Evolutionary conservation across 768 basidiomycete species (phyloP).

Genomic region (Lactifluus volemus): DNA sequence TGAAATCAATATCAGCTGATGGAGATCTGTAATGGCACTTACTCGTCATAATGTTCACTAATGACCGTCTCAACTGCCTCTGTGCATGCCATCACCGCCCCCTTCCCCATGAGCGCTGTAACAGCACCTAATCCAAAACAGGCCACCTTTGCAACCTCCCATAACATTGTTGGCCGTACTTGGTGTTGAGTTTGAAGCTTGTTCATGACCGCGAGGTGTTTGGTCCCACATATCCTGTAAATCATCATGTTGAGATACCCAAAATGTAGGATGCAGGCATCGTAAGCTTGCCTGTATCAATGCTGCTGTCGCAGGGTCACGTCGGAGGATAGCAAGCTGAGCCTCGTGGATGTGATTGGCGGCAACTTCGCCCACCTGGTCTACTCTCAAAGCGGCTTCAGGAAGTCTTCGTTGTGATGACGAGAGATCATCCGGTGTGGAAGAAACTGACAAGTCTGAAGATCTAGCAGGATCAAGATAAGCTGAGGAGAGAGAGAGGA

Average conservation of each 20-base stretch:
- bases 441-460: slow-evolving; percentile 34
- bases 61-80: slow-evolving; percentile 98
- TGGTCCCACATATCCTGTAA: slow-evolving; percentile 95
- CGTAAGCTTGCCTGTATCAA: slow-evolving; percentile 60
- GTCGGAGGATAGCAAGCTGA: slow-evolving; percentile 66
- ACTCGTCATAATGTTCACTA: slow-evolving; percentile 98
- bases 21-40: slow-evolving; percentile 27
- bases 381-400: slow-evolving; percentile 73
- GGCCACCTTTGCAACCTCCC: slow-evolving; percentile 76
- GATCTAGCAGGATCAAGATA: slow-evolving; percentile 37
- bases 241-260: not conserved
- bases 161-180: slow-evolving; percentile 75
- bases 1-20: not conserved
- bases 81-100: slow-evolving; percentile 97
- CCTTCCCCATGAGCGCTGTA: slow-evolving; percentile 82
- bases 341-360: slow-evolving; percentile 95
- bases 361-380: slow-evolving; percentile 93
- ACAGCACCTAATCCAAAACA: slow-evolving; percentile 81
- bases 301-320: slow-evolving; percentile 45
- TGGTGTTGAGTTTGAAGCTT: slow-evolving; percentile 76
- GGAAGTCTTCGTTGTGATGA: slow-evolving; percentile 40
- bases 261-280: not conserved
- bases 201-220: slow-evolving; percentile 78
- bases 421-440: slow-evolving; percentile 50
- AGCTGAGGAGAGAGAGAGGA: slow-evolving; percentile 36